Evolutionary conservation across 225 moss, liverwort and hornwort genomes (phyloP).

Genomic region (Sphagnum tenellum): DNA sequence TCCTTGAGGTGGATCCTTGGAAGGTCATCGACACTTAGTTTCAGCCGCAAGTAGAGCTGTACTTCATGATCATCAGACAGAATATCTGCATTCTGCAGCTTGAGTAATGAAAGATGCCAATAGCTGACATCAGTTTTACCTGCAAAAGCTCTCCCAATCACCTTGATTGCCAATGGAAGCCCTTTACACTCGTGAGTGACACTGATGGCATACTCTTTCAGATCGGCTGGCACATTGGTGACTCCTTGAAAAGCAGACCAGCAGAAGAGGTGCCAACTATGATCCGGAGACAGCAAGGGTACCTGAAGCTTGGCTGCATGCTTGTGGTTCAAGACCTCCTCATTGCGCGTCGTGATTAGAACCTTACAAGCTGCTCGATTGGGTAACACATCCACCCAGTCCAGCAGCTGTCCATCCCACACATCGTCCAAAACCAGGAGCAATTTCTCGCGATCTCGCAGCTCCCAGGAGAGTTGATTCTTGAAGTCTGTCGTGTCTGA

Average conservation of each 20-base stretch:
- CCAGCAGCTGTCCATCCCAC: constrained; percentile 9
- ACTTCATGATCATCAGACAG: constrained; percentile 19
- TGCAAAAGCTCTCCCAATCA: constrained; percentile 14
- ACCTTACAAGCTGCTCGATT: neutral
- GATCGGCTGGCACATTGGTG: neutral
- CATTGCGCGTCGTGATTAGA: too few relatives aligned
- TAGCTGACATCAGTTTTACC: constrained; percentile 8
- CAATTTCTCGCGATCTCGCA: constrained; percentile 2
- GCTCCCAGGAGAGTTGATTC: neutral
- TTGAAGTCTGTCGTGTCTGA: neutral
- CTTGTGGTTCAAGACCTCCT: too few relatives aligned
- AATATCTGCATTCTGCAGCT: constrained; percentile 9
- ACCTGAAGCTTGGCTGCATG: constrained; percentile 2
- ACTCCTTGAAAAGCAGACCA: constrained; percentile 26
- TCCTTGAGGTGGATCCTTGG: constrained; percentile 5
- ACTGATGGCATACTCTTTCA: constrained; percentile 1
- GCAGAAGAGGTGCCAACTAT: constrained; percentile 31
- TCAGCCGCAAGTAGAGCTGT: constrained; percentile 15
- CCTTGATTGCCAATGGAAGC: constrained; percentile 33
- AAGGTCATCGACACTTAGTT: constrained; percentile 18
- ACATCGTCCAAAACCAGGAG: constrained; percentile 13
- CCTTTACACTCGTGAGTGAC: constrained; percentile 6
- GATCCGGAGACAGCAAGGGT: constrained; percentile 9
- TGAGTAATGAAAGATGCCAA: constrained; percentile 5
- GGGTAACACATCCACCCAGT: constrained; percentile 1